phyloP scores from a whole-genome alignment of 2,329 filamentous ascomycete species.

The Colletotrichum aenigma region DNA sequence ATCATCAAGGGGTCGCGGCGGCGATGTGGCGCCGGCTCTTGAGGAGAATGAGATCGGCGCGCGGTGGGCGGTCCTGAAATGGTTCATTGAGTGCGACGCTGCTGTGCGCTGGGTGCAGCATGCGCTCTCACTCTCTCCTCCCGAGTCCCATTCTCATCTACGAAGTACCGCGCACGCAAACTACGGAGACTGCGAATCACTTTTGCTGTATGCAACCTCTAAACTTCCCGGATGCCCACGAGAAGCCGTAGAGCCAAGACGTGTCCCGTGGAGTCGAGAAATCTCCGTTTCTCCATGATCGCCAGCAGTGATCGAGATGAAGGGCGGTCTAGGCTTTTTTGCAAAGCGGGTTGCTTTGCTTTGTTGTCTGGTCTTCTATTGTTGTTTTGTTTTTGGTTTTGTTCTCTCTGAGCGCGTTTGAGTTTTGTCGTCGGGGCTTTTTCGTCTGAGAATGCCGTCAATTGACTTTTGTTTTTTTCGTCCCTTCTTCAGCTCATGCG shows the following conservation, averaged over 20 bases:
- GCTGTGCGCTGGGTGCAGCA: neutral
- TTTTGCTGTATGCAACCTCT: neutral
- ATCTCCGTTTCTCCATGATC: conserved; percentile 9
- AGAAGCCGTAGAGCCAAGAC: neutral
- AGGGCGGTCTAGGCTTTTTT: neutral
- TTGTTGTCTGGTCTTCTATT: neutral
- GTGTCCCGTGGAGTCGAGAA: neutral
- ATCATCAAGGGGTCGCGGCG: neutral
- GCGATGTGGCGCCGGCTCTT: neutral
- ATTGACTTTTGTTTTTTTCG: neutral
- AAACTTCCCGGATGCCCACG: neutral
- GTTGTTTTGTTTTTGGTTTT: neutral
- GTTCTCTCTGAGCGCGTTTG: neutral
- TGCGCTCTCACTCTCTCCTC: neutral
- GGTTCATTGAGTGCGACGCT: neutral
- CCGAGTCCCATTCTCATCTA: neutral
- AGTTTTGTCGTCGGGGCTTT: neutral
- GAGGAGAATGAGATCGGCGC: conserved; percentile 13
- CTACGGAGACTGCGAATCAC: neutral
- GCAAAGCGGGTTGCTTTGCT: neutral
- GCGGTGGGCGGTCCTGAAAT: neutral
- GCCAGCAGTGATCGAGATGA: neutral
- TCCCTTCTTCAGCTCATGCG: neutral
- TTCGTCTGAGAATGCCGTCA: neutral
- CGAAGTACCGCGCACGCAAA: neutral